Percentiles rank a stretch among this genome's conserved stretches.
Evolutionary conservation across 23 red algal genomes (phyloP).

Genomic region (Agarophyton chilense): DNA sequence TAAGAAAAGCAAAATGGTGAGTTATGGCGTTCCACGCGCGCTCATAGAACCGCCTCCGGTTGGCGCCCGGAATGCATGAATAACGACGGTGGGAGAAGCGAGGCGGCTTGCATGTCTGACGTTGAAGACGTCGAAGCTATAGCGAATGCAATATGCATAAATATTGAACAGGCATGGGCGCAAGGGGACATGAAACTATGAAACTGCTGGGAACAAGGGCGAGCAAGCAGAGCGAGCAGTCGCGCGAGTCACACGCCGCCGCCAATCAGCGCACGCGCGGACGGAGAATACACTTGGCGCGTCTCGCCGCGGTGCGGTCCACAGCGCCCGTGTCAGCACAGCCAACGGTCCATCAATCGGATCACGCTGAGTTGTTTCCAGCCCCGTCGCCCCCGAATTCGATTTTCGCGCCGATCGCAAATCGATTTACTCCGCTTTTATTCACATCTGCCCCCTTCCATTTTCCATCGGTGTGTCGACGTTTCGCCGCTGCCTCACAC

Average conservation of each 20-base stretch:
- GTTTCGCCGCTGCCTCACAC: neutral
- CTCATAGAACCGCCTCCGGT: neutral
- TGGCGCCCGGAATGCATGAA: no score
- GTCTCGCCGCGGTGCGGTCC: neutral
- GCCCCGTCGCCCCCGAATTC: no score
- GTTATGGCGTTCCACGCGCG: neutral
- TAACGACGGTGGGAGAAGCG: no score
- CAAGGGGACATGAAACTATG: no score
- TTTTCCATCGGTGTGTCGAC: conserved; percentile 8
- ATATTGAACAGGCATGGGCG: no score
- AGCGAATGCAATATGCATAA: no score
- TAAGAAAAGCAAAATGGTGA: neutral
- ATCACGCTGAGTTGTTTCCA: neutral
- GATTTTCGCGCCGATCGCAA: conserved; percentile 7
- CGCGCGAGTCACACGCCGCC: no score
- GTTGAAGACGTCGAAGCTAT: no score
- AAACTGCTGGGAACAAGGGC: no score
- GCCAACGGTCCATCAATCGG: neutral
- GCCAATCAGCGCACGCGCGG: no score
- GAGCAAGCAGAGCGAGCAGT: no score
- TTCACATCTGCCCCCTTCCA: neutral
- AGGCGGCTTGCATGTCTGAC: no score
- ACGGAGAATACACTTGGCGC: neutral
- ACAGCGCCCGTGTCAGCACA: neutral
- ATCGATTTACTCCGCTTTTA: conserved; percentile 1